Conservation (phyloP, 257 asterid species). For the Ophiorrhiza pumila region DNA sequence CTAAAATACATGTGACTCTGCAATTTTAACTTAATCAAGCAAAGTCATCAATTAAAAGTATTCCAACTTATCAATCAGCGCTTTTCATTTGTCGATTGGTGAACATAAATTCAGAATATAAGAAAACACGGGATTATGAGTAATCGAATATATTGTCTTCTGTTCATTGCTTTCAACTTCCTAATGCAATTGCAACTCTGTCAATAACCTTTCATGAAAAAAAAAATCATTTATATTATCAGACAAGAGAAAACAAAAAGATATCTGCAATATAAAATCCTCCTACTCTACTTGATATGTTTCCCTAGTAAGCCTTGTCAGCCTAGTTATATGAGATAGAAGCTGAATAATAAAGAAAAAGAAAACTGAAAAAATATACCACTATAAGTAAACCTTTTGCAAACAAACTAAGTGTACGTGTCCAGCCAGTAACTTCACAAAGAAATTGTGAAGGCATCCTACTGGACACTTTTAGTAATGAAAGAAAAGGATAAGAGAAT, state of each 20-base stretch:
- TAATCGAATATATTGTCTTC: slow-evolving; percentile 21
- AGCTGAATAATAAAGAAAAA: background rate
- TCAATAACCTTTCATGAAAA: background rate
- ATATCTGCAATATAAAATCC: background rate
- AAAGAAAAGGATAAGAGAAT: background rate
- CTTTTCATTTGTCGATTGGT: slow-evolving; percentile 27
- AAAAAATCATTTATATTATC: background rate
- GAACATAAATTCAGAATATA: background rate
- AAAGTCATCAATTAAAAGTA: background rate
- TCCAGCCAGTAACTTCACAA: background rate
- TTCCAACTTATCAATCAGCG: background rate
- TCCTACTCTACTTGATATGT: background rate
- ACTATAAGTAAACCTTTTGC: background rate
- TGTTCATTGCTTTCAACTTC: slow-evolving; percentile 77
- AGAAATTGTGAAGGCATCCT: no score
- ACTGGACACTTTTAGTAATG: background rate
- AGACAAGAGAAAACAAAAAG: slow-evolving; percentile 2
- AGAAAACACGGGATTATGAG: background rate
- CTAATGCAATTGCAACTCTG: background rate
- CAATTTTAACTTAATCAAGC: background rate
- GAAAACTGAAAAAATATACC: background rate
- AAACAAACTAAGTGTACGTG: background rate
- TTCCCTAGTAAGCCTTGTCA: background rate
- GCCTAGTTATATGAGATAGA: background rate
- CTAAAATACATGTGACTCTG: background rate